Percentiles rank a stretch among this genome's conserved stretches.
These are phyloP conservation scores for Calonectria naviculata DNA, from an alignment of 2,329 filamentous ascomycete species.

Conservation along the genomic window DNA sequence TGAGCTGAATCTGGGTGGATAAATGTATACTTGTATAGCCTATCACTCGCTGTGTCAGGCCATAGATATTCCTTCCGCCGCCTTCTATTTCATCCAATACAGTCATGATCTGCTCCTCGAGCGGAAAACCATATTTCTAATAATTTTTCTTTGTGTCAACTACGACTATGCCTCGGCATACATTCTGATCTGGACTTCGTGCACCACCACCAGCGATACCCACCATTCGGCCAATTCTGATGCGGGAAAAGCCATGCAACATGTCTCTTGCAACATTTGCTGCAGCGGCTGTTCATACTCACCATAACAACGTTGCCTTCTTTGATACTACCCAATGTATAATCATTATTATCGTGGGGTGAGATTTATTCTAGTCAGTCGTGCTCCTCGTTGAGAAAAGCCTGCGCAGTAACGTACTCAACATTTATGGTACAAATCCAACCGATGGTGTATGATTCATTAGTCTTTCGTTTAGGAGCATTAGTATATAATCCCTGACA, in stretches of 20 bases:
- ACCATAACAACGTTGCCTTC: constrained; percentile 29
- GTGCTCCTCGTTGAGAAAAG: background rate
- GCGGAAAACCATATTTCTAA: background rate
- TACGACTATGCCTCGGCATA: background rate
- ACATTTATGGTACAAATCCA: background rate
- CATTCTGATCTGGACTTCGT: background rate
- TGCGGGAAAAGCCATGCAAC: background rate
- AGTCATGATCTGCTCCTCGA: too few relatives aligned
- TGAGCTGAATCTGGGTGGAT: background rate
- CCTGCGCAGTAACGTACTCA: background rate
- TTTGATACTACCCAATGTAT: constrained; percentile 28
- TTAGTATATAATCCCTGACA: too few relatives aligned
- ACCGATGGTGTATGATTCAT: background rate
- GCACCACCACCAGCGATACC: constrained; percentile 12
- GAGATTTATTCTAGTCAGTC: background rate
- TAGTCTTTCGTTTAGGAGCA: background rate
- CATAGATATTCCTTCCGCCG: too few relatives aligned
- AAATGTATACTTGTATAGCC: background rate
- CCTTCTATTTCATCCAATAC: too few relatives aligned
- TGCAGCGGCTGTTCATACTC: constrained; percentile 24
- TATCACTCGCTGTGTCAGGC: background rate
- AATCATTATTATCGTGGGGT: constrained; percentile 22
- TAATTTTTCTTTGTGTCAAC: background rate
- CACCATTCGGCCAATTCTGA: constrained; percentile 8
- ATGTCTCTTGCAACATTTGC: constrained; percentile 35